Evolutionary conservation across 2,329 filamentous ascomycete species (phyloP).

Genomic region (Dryadomyces quercus-mongolicae): DNA sequence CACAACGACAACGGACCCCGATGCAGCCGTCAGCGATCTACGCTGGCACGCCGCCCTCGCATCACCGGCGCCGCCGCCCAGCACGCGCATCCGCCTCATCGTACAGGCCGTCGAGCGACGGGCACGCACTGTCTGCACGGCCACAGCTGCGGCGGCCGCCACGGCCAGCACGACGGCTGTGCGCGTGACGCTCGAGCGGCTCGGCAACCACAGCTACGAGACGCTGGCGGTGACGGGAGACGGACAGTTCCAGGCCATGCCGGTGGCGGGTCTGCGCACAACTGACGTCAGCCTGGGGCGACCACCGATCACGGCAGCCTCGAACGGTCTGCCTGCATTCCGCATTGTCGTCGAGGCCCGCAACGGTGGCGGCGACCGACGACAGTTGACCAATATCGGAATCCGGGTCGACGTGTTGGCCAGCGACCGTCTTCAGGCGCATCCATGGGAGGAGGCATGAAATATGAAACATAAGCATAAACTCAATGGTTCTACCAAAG

Average conservation of each 20-base stretch:
- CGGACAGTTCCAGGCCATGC: conserved; percentile 63
- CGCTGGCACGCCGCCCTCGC: conserved; percentile 27
- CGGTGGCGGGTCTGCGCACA: conserved; percentile 24
- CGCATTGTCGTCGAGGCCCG: conserved; percentile 59
- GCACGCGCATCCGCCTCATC: conserved; percentile 46
- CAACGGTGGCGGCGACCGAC: conserved; percentile 43
- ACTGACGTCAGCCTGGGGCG: conserved; percentile 6
- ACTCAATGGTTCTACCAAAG: too few species aligned
- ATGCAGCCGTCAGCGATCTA: conserved; percentile 18
- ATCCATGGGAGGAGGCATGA: conserved; percentile 27
- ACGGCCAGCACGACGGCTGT: conserved; percentile 29
- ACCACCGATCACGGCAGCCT: neutral
- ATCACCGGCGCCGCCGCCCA: conserved; percentile 26
- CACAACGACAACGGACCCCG: neutral
- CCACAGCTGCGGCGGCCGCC: conserved; percentile 13
- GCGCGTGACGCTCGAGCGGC: conserved; percentile 60
- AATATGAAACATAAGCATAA: neutral
- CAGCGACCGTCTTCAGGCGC: conserved; percentile 31
- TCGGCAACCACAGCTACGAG: conserved; percentile 40
- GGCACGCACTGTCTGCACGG: conserved; percentile 12
- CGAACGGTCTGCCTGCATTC: conserved; percentile 53
- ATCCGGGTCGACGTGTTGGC: conserved; percentile 43
- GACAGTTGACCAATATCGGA: conserved; percentile 22
- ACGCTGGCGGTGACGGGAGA: conserved; percentile 54
- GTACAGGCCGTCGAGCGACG: conserved; percentile 13